These are phyloP conservation scores for Daedaleopsis sinensis DNA, from an alignment of 768 basidiomycete genomes.

Conservation along the genomic window DNA sequence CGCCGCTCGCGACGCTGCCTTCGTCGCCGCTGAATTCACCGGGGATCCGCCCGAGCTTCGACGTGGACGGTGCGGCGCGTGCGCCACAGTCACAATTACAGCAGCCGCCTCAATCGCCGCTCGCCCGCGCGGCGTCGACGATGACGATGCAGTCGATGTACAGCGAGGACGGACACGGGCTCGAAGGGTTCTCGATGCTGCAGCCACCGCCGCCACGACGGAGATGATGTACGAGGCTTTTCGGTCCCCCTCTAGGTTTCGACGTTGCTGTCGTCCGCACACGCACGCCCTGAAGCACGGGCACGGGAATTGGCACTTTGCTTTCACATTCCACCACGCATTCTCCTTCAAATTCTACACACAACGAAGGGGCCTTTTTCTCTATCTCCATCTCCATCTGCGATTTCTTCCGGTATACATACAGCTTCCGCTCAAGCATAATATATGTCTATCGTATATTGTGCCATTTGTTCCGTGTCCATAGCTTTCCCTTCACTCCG, in stretches of 20 bases:
- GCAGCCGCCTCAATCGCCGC: background rate
- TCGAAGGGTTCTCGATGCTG: constrained; percentile 17
- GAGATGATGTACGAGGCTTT: background rate
- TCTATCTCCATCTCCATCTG: background rate
- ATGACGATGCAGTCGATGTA: constrained; percentile 12
- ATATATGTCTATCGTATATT: too few species aligned
- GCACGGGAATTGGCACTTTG: background rate
- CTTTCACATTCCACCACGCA: too few species aligned
- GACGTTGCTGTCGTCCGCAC: background rate
- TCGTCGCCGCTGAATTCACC: constrained; percentile 27
- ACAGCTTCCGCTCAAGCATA: background rate
- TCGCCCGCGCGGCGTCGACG: constrained; percentile 4
- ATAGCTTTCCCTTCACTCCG: background rate
- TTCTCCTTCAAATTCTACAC: background rate
- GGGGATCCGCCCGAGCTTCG: constrained; percentile 15
- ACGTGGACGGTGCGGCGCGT: constrained; percentile 3
- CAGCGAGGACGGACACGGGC: constrained; percentile 2
- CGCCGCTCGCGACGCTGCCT: constrained; percentile 29
- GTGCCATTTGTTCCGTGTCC: too few species aligned
- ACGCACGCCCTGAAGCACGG: background rate
- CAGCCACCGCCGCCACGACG: constrained; percentile 14
- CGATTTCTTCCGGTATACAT: background rate
- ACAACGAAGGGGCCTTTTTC: background rate
- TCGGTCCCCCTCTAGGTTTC: too few species aligned
- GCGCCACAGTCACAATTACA: background rate